Conservation (phyloP, 257 asterid species). For the Mitragyna speciosa region DNA sequence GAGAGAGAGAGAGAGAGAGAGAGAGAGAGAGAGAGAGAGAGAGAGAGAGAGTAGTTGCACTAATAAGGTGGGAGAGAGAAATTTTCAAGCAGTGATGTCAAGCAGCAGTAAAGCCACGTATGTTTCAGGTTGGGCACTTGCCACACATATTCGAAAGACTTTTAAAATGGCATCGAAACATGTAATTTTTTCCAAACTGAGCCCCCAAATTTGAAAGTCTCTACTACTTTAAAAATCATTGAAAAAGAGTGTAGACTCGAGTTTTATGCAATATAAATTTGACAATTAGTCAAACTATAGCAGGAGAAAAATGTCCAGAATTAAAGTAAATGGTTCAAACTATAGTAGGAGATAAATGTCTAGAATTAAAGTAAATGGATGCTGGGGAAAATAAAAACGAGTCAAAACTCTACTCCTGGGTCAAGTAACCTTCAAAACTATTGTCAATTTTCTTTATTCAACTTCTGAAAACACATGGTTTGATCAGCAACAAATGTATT, state of each 20-base stretch:
- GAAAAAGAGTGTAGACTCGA: not conserved
- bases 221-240: not conserved
- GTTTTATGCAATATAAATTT: not conserved
- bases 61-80: not conserved
- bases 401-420: too few species aligned
- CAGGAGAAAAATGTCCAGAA: not conserved
- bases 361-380: not conserved
- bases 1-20: too few species aligned
- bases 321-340: too few species aligned
- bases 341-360: not conserved
- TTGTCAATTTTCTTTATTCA: not conserved
- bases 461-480: not conserved
- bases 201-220: not conserved
- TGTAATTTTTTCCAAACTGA: not conserved
- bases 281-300: not conserved
- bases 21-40: too few species aligned
- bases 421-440: not conserved
- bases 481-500: not conserved
- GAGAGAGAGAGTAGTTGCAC: not conserved
- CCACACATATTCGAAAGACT: too few species aligned
- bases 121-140: not conserved
- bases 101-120: not conserved
- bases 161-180: not conserved
- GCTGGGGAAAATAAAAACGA: not conserved
- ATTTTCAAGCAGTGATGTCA: not conserved